Percentiles rank a stretch among this genome's conserved stretches.
phyloP scores from a whole-genome alignment of 805 yeast species.

The Debaryomyces hansenii region DNA sequence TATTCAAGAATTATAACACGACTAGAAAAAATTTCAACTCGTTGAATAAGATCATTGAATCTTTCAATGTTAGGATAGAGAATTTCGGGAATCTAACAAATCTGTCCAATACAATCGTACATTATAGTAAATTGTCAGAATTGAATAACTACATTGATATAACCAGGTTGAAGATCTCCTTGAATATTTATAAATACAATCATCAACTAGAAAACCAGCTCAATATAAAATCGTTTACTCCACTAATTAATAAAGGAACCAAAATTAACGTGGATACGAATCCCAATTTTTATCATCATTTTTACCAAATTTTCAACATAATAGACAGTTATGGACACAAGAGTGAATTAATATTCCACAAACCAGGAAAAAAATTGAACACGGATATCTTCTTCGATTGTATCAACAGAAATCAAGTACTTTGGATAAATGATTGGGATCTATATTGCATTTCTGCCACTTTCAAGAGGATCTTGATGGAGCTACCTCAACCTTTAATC shows the following conservation, averaged over 20 bases:
- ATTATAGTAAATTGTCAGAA: slow-evolving; percentile 51
- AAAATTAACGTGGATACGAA: slow-evolving; percentile 13
- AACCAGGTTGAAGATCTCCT: slow-evolving; percentile 70
- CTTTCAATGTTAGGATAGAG: slow-evolving; percentile 14
- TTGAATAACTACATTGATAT: slow-evolving; percentile 67
- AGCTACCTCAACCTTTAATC: slow-evolving; percentile 54
- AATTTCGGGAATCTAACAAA: background rate
- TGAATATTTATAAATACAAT: slow-evolving; percentile 72
- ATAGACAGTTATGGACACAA: slow-evolving; percentile 42
- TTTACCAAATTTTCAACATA: slow-evolving; percentile 54
- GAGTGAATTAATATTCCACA: slow-evolving; percentile 51
- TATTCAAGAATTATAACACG: slow-evolving; percentile 59
- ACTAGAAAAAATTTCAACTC: slow-evolving; percentile 30
- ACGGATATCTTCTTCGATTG: slow-evolving; percentile 49
- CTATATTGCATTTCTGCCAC: slow-evolving; percentile 50
- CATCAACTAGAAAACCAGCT: slow-evolving; percentile 43
- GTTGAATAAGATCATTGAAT: slow-evolving; percentile 26
- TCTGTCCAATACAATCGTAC: slow-evolving; percentile 25
- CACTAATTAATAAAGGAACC: slow-evolving; percentile 22
- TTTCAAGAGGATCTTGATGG: slow-evolving; percentile 48
- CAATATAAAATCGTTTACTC: slow-evolving; percentile 14
- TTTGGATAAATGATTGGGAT: slow-evolving; percentile 58
- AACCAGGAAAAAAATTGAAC: slow-evolving; percentile 52
- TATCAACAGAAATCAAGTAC: slow-evolving; percentile 52
- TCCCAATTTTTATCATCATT: slow-evolving; percentile 35